These are phyloP conservation scores for Amaranthus tricolor DNA, from an alignment of 179 eudicot species.

Conservation along the genomic window DNA sequence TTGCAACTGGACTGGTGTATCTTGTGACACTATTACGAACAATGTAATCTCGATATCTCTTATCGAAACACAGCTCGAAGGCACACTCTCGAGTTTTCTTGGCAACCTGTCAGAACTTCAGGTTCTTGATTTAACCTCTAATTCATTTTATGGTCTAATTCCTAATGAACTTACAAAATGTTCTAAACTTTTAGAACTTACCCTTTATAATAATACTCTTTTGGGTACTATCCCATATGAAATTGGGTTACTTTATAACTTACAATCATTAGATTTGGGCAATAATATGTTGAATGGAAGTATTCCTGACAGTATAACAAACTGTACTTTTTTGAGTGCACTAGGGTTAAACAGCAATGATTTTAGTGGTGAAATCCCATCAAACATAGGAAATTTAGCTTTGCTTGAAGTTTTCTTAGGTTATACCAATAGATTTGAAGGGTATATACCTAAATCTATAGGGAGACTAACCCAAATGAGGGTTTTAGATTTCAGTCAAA, in stretches of 20 bases:
- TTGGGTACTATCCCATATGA: constrained; percentile 54
- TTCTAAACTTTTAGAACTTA: constrained; percentile 39
- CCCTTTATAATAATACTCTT: constrained; percentile 46
- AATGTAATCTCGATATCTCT: constrained; percentile 47
- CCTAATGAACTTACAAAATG: constrained; percentile 54
- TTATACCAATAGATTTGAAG: constrained; percentile 44
- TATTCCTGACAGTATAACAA: constrained; percentile 53
- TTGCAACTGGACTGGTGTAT: constrained; percentile 81
- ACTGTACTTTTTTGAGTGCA: constrained; percentile 40
- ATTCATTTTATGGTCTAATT: constrained; percentile 57
- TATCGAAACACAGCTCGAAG: constrained; percentile 43
- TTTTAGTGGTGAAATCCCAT: constrained; percentile 57
- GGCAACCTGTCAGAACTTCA: constrained; percentile 64
- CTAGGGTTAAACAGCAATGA: constrained; percentile 45
- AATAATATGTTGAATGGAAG: constrained; percentile 51
- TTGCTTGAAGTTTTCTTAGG: constrained; percentile 48
- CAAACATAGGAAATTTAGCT: constrained; percentile 46
- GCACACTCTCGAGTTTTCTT: constrained; percentile 51
- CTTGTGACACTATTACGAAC: constrained; percentile 39
- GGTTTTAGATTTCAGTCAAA: constrained; percentile 28
- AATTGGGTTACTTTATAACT: constrained; percentile 43
- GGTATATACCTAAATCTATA: constrained; percentile 56
- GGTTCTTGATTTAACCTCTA: constrained; percentile 62
- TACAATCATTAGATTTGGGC: constrained; percentile 49
- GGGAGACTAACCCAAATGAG: constrained; percentile 30